Evolutionary conservation across 495 filamentous ascomycete species (phyloP), one percentile per base, ranked within the genome.

Genomic region (Penicillium cosmopolitanum): DNA sequence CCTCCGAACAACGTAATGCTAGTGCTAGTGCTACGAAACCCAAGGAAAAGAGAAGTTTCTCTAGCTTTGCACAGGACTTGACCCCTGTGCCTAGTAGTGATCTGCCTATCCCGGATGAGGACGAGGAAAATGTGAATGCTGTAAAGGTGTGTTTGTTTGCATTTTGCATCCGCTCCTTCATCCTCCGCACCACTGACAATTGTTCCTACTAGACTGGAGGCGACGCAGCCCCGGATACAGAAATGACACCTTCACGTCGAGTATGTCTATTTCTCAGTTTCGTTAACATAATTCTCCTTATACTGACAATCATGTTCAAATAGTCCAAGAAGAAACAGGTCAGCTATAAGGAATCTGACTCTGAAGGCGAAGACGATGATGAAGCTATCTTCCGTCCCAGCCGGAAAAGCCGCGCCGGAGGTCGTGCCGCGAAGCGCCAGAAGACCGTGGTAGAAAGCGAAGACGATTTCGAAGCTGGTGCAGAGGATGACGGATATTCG

Each of bases 71-170:
- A 11, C 74, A 79, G 64, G 82, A 78, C 61, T 66, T 86, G 70
- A 92, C 89, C 0, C 91, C 92, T n/a, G 83, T 88, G 2, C 89
- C 91, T 3, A 96, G 89, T 75, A 95, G 91, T 70, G 91, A 93
- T 69, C 75, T 84, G 19, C 63, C 69, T 5, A 60, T 73, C 5
- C 66, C 71, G 11, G 72, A 80, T 0, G 76, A 79, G 23, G 72
- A 77, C 21, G 75, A 77, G 21, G 66, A 70, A 25, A 62, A 67
- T 28, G 64, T 38, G 12, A 58, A 53, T 51, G 54, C 44, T 35
- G 48, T 59, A 10, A 75, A 72, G 67, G 70, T 72, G 54, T 4
- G 36, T 50, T 48, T 52, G 40, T 10, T 36, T 55, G 16, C 46
- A 58, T 55, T 60, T 59, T 40, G 36, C 42, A 9, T 13, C 42